Evolutionary conservation across 2,329 filamentous ascomycete species (phyloP), one percentile per base, ranked within the genome.

Genomic region (Talaromyces sp.): DNA sequence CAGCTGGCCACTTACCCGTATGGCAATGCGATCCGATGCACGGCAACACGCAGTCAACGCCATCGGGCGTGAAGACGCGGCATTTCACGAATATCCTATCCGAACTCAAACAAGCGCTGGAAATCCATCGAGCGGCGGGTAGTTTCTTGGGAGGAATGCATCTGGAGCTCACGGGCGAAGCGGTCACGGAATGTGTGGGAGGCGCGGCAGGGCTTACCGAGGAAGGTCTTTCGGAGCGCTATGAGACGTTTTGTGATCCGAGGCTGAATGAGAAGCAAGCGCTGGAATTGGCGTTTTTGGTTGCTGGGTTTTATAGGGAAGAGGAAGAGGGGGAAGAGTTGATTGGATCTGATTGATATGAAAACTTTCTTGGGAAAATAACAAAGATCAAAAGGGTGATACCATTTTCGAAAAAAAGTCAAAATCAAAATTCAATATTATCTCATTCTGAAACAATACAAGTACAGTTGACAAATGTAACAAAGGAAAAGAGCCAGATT

Each of bases 21-120:
- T 97, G 93, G 93, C 94, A 97, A 78, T 97, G 93, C 77, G 94
- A 99, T 76, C 94, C 94, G 24, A 99, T 99, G 94, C 94, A 99
- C 77, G 94, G 94, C 31, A 88, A 88, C 72, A 87, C 84, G 0
- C 80, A 82, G 54, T 80, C 81, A 54, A 93, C 90, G 0, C 83
- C 85, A 0, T 79, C 84, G 0, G 92, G 92, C 27, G 85, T 97
- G 78, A 99, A 99, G 81, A 99, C 94, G 1, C 85, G 94, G 17
- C 88, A 89, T 59, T 99, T 99, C 81, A 85, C 85, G 64, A 89
- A 94, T 72, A 96, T 99, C 68, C 88, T 97, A 72, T 85, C 85
- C 1, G 94, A 99, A 79, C 83, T 99, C 50, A 85, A 88, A 63
- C 86, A 91, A 69, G 92, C 92, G 0, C 81, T 97, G 56, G 82